Evolutionary conservation across 805 yeast species (phyloP).

Genomic region (Ogataea glucozyma): DNA sequence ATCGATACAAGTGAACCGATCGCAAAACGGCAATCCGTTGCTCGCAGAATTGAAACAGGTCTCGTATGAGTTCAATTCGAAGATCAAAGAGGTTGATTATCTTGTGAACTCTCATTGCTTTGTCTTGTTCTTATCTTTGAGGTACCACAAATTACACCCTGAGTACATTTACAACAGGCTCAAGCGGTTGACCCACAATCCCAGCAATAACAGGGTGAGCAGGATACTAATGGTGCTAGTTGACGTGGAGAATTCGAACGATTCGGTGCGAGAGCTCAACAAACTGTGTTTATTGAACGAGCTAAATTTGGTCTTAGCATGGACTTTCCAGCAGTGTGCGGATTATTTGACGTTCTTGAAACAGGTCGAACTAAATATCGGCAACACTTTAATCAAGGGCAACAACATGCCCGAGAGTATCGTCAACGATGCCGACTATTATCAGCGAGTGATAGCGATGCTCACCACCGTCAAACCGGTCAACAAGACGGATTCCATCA

Average conservation of each 20-base stretch:
- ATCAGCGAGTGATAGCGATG: constrained; percentile 44
- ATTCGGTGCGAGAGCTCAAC: constrained; percentile 46
- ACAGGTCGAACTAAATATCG: constrained; percentile 34
- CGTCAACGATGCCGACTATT: constrained; percentile 38
- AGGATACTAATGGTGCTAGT: constrained; percentile 62
- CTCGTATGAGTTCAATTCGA: constrained; percentile 54
- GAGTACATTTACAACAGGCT: constrained; percentile 68
- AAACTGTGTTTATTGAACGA: constrained; percentile 52
- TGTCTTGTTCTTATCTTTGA: constrained; percentile 63
- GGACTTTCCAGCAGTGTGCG: constrained; percentile 59
- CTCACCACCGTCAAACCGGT: constrained; percentile 48
- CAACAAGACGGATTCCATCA: constrained; percentile 56
- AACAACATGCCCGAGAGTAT: constrained; percentile 32
- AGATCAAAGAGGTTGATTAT: constrained; percentile 59
- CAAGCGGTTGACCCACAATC: constrained; percentile 33
- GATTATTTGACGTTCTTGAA: constrained; percentile 39
- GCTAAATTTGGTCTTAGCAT: constrained; percentile 49
- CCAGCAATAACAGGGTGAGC: constrained; percentile 22
- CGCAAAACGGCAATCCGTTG: constrained; percentile 75
- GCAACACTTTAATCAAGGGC: constrained; percentile 43
- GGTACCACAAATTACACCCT: constrained; percentile 74
- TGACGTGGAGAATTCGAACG: constrained; percentile 61
- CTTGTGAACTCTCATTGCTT: constrained; percentile 56
- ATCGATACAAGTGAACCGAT: constrained; percentile 56
- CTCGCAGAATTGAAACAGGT: constrained; percentile 53